phyloP scores from a whole-genome alignment of 176 grass and related monocot species.

The Dactylis glomerata region DNA sequence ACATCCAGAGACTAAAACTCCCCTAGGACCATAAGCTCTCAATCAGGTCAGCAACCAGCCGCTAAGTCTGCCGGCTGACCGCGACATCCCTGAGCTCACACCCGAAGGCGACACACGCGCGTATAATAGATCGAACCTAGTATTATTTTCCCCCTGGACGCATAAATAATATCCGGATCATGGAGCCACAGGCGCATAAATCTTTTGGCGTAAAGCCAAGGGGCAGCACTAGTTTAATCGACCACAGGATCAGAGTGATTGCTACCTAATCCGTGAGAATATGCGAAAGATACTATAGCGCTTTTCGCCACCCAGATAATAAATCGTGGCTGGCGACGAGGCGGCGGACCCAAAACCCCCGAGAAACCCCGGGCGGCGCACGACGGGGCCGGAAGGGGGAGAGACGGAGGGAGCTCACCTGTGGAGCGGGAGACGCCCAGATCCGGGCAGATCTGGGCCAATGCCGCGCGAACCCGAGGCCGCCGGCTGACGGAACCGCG shows the following conservation, averaged over 20 bases:
- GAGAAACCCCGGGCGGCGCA: not conserved
- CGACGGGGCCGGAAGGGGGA: not conserved
- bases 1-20: not conserved
- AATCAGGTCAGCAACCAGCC: not conserved
- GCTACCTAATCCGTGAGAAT: not conserved
- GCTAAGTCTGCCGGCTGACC: not conserved
- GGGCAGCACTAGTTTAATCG: not conserved
- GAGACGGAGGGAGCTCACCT: not conserved
- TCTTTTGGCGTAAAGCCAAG: not conserved
- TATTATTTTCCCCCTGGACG: not conserved
- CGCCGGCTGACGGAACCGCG: not conserved
- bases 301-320: not conserved
- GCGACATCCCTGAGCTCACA: not conserved
- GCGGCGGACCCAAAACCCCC: not conserved
- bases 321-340: not conserved
- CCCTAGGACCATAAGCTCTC: not conserved
- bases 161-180: not conserved
- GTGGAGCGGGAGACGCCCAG: not conserved
- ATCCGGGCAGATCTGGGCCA: constrained; percentile 32
- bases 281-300: not conserved
- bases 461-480: not conserved
- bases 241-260: not conserved
- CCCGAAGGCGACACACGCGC: constrained; percentile 8
- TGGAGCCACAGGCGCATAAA: not conserved
- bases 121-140: not conserved